Evolutionary conservation across 345 rosid species (phyloP).

Genomic region (Passiflora organensis): DNA sequence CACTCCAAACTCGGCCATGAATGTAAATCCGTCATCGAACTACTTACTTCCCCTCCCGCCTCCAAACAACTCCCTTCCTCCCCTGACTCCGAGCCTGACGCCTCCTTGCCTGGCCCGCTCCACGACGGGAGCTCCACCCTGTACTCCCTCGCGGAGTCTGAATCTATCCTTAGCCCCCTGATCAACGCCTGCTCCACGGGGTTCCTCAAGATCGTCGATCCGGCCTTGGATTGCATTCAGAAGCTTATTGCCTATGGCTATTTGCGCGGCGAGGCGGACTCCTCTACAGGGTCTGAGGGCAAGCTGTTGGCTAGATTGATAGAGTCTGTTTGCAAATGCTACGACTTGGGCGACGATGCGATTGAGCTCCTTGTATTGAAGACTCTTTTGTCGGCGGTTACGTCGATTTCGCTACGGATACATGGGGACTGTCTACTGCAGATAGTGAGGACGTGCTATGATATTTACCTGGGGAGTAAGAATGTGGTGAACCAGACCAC

Average conservation of each 20-base stretch:
- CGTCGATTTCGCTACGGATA: constrained; percentile 76
- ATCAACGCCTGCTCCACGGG: constrained; percentile 66
- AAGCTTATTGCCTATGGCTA: constrained; percentile 84
- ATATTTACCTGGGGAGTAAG: constrained; percentile 84
- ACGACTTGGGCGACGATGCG: constrained; percentile 73
- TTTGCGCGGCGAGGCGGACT: constrained; percentile 96
- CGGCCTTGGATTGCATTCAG: constrained; percentile 86
- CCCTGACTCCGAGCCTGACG: constrained; percentile 53
- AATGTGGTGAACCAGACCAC: constrained; percentile 91
- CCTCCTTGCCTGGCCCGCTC: constrained; percentile 65
- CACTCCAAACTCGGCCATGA: constrained; percentile 93
- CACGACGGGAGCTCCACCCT: constrained; percentile 67
- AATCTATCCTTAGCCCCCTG: constrained; percentile 75
- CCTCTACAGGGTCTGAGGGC: constrained; percentile 66
- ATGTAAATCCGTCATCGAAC: constrained; percentile 82
- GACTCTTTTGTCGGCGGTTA: constrained; percentile 81
- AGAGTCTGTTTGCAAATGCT: constrained; percentile 78
- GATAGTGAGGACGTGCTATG: constrained; percentile 92
- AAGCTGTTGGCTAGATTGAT: constrained; percentile 61
- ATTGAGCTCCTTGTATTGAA: constrained; percentile 69
- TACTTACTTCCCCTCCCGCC: constrained; percentile 41
- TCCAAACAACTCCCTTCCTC: constrained; percentile 23
- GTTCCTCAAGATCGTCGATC: constrained; percentile 85
- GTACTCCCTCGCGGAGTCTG: constrained; percentile 78
- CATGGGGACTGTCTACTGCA: constrained; percentile 89